Conservation (phyloP, 2,329 filamentous ascomycete genomes). For the Colletotrichum tropicicola region DNA sequence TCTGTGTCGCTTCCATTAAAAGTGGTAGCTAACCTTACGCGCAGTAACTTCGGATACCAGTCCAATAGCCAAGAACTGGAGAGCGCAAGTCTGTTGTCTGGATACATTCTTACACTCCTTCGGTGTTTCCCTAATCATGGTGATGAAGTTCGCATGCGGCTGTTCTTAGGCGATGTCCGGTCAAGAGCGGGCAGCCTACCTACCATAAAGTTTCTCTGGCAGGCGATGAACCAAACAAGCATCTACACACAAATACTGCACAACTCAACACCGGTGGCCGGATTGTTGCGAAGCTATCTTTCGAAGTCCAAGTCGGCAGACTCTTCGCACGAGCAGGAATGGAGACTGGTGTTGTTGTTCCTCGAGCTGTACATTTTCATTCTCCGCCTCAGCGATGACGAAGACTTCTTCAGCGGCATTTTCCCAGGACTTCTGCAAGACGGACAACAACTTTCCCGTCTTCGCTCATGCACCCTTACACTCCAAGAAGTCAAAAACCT, state of each 20-base stretch:
- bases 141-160: constrained; percentile 93
- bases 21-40: not conserved
- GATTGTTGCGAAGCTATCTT: constrained; percentile 38
- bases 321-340: constrained; percentile 69
- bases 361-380: constrained; percentile 95
- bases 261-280: constrained; percentile 31
- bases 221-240: constrained; percentile 58
- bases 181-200: constrained; percentile 57
- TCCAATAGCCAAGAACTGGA: constrained; percentile 42
- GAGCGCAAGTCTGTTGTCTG: constrained; percentile 72
- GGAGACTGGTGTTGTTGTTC: constrained; percentile 89
- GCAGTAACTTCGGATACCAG: constrained; percentile 24
- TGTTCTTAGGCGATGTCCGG: constrained; percentile 79
- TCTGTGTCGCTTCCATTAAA: no score
- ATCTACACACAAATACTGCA: constrained; percentile 29
- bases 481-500: constrained; percentile 77
- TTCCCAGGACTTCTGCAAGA: constrained; percentile 47
- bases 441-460: constrained; percentile 50
- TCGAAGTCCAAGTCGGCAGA: constrained; percentile 33
- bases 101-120: constrained; percentile 86
- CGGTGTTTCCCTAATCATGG: constrained; percentile 83
- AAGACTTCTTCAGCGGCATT: constrained; percentile 83
- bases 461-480: constrained; percentile 73
- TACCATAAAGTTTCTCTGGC: constrained; percentile 87
- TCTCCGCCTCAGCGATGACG: constrained; percentile 91